These are phyloP conservation scores for Camelina sativa DNA, from an alignment of 345 rosid species.

Conservation along the genomic window DNA sequence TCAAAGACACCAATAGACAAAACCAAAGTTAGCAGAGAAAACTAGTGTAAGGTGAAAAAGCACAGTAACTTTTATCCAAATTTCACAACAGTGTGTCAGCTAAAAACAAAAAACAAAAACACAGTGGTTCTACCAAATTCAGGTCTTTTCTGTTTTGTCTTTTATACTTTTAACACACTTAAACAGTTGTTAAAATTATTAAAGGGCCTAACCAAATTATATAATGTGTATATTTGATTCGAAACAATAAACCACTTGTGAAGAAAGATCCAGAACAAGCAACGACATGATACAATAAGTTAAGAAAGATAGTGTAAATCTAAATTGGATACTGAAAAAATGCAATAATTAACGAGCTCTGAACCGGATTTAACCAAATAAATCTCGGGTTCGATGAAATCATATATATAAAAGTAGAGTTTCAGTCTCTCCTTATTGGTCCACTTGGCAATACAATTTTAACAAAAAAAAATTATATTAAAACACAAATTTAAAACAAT, in stretches of 20 bases:
- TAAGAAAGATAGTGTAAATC: background rate
- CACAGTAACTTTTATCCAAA: conserved; percentile 32
- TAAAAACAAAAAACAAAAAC: conserved; percentile 24
- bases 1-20: conserved; percentile 20
- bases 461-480: no score
- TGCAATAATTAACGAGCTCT: conserved; percentile 12
- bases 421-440: no score
- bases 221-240: background rate
- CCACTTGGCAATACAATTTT: no score
- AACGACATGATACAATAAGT: conserved; percentile 22
- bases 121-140: conserved; percentile 41
- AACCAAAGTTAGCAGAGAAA: conserved; percentile 17
- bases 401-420: no score
- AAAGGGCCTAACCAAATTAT: conserved; percentile 3
- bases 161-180: conserved; percentile 8
- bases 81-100: conserved; percentile 11
- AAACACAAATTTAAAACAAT: no score
- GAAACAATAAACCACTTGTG: background rate
- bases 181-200: conserved; percentile 28
- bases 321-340: conserved; percentile 14
- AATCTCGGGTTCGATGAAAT: conserved; percentile 22
- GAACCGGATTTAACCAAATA: conserved; percentile 38
- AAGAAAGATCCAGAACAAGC: conserved; percentile 28
- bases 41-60: background rate
- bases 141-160: conserved; percentile 41